Percentiles rank a stretch among this genome's conserved stretches.
phyloP scores from a whole-genome alignment of 495 filamentous ascomycete species.

The Amniculicola lignicola region DNA sequence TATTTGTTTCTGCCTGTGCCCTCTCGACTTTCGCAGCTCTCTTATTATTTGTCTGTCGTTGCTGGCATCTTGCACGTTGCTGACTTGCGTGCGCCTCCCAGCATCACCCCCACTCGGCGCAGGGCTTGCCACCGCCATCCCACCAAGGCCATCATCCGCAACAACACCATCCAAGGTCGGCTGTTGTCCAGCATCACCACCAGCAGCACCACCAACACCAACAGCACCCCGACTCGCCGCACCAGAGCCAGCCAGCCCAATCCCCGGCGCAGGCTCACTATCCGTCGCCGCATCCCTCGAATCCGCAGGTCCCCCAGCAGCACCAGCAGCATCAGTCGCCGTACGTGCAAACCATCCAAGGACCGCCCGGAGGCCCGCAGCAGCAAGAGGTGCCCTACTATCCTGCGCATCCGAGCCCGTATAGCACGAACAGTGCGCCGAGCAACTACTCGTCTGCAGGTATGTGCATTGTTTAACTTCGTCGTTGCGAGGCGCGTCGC shows the following conservation, averaged over 20 bases:
- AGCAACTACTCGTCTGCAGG: constrained; percentile 44
- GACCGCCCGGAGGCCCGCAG: constrained; percentile 35
- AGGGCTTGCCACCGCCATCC: constrained; percentile 44
- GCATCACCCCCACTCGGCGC: constrained; percentile 43
- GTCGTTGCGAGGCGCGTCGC: neutral
- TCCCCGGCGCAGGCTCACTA: constrained; percentile 39
- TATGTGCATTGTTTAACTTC: constrained; percentile 28
- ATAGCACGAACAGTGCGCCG: constrained; percentile 43
- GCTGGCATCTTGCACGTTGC: constrained; percentile 7
- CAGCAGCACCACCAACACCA: constrained; percentile 43
- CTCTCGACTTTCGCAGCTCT: neutral
- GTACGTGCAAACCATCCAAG: constrained; percentile 40
- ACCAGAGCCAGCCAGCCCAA: constrained; percentile 38
- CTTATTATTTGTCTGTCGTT: neutral
- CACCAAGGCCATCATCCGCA: constrained; percentile 38
- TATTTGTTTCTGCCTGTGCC: constrained; percentile 20
- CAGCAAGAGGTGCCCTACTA: constrained; percentile 43
- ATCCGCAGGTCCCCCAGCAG: constrained; percentile 37
- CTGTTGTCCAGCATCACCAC: constrained; percentile 35
- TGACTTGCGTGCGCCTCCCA: constrained; percentile 32
- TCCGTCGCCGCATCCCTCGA: constrained; percentile 42
- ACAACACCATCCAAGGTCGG: neutral
- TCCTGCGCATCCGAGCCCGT: constrained; percentile 43
- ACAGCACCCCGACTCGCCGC: constrained; percentile 42
- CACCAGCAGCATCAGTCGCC: constrained; percentile 44